These are phyloP conservation scores for Hericium erinaceus DNA, from an alignment of 768 basidiomycete species.

Conservation along the genomic window DNA sequence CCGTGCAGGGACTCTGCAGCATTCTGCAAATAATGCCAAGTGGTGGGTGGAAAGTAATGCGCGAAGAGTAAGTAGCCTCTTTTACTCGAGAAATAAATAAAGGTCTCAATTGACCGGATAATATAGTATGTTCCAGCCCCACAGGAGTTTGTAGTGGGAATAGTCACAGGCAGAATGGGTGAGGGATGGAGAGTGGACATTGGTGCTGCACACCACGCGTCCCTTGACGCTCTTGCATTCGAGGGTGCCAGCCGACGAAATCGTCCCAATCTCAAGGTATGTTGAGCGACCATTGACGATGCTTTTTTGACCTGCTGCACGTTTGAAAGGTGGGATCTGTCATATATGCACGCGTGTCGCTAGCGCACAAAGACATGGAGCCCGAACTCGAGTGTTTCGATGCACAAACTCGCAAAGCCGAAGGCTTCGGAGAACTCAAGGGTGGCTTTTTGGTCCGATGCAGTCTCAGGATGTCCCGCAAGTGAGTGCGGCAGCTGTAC, in stretches of 20 bases:
- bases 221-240: slow-evolving; percentile 85
- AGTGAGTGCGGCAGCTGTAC: slow-evolving; percentile 40
- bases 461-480: slow-evolving; percentile 77
- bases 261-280: slow-evolving; percentile 85
- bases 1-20: slow-evolving; percentile 59
- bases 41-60: slow-evolving; percentile 90
- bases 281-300: not conserved
- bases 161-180: slow-evolving; percentile 69
- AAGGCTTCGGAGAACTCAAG: slow-evolving; percentile 90
- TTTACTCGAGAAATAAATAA: too few relatives aligned
- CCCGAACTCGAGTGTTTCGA: slow-evolving; percentile 97
- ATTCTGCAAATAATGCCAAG: slow-evolving; percentile 61
- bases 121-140: slow-evolving; percentile 81
- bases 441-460: slow-evolving; percentile 78
- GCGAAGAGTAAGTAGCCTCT: slow-evolving; percentile 54
- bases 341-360: slow-evolving; percentile 85
- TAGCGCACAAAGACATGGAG: slow-evolving; percentile 97
- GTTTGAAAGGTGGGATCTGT: slow-evolving; percentile 69
- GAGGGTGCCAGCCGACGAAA: slow-evolving; percentile 94
- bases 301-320: not conserved
- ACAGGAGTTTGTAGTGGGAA: slow-evolving; percentile 84
- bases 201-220: slow-evolving; percentile 77
- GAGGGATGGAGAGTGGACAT: slow-evolving; percentile 95
- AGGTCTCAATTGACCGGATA: not conserved
- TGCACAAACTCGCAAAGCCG: slow-evolving; percentile 83